Percentiles rank a stretch among this genome's conserved stretches.
phyloP scores from a whole-genome alignment of 225 moss, liverwort and hornwort genomes.

The Physcomitrium patens region DNA sequence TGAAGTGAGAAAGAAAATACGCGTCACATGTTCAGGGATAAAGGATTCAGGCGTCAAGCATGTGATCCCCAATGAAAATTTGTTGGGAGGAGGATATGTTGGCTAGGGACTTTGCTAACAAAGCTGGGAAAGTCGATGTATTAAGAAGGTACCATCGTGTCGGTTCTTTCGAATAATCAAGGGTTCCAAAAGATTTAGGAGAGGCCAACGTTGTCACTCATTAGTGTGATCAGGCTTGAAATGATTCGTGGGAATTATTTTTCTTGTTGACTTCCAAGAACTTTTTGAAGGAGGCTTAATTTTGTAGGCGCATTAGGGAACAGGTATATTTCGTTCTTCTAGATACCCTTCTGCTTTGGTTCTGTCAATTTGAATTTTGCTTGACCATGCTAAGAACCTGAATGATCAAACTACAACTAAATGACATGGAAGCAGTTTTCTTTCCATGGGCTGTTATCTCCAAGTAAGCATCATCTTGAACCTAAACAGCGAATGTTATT shows the following conservation, averaged over 20 bases:
- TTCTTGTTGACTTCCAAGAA: conserved; percentile 19
- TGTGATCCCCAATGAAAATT: conserved; percentile 52
- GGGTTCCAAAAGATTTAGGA: conserved; percentile 21
- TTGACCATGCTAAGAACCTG: not conserved
- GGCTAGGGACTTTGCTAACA: conserved; percentile 28
- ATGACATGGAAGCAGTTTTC: too few species aligned
- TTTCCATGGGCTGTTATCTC: too few species aligned
- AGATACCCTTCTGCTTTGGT: not conserved
- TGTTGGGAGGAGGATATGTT: conserved; percentile 30
- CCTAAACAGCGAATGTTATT: too few species aligned
- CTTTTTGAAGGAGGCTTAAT: conserved; percentile 26
- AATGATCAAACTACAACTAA: too few species aligned
- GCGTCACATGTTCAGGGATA: conserved; percentile 39
- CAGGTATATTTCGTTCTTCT: conserved; percentile 37
- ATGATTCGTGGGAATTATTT: conserved; percentile 35
- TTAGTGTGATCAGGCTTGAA: conserved; percentile 18
- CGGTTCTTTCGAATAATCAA: conserved; percentile 10
- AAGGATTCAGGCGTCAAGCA: conserved; percentile 47
- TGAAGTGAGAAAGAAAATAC: conserved; percentile 36
- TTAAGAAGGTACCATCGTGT: conserved; percentile 23
- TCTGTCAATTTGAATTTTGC: conserved; percentile 3
- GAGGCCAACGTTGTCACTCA: conserved; percentile 16
- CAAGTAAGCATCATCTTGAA: too few species aligned
- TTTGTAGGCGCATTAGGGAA: conserved; percentile 19
- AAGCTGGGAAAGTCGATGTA: conserved; percentile 25